Percentiles rank a stretch among this genome's conserved stretches.
Evolutionary conservation across 495 filamentous ascomycete genomes (phyloP).

Genomic region (Aspergillus asperescens): DNA sequence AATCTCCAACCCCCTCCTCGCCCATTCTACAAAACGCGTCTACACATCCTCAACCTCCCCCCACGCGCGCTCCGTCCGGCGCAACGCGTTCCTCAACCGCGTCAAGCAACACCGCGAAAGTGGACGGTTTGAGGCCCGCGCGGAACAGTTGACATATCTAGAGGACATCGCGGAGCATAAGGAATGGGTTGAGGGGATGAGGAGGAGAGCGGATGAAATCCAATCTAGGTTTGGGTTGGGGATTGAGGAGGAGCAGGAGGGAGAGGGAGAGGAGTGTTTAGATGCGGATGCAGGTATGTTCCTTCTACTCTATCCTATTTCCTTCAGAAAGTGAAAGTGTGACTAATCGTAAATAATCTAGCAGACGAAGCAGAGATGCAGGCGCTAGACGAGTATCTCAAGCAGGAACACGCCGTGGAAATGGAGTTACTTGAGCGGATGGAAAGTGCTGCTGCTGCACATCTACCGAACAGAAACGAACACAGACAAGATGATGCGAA

Average conservation of each 20-base stretch:
- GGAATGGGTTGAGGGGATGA: conserved; percentile 46
- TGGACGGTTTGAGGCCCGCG: conserved; percentile 62
- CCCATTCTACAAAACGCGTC: conserved; percentile 1
- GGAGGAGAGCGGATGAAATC: conserved; percentile 26
- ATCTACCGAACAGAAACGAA: not conserved
- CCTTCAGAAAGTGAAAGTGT: not conserved
- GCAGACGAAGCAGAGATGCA: conserved; percentile 32
- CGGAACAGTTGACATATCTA: conserved; percentile 64
- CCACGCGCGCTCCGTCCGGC: conserved; percentile 31
- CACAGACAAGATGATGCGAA: not conserved
- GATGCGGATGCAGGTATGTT: conserved; percentile 20
- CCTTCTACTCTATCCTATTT: not conserved
- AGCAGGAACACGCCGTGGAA: conserved; percentile 31
- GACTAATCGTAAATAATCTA: not conserved
- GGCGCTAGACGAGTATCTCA: conserved; percentile 31
- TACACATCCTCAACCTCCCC: conserved; percentile 13
- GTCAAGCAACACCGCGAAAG: conserved; percentile 66
- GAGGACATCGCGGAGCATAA: conserved; percentile 45
- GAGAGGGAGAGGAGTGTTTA: not conserved
- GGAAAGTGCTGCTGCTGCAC: conserved; percentile 11
- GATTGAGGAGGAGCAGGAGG: conserved; percentile 16
- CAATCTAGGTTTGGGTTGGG: conserved; percentile 9
- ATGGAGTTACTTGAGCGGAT: conserved; percentile 19
- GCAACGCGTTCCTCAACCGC: conserved; percentile 66
- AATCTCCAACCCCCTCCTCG: conserved; percentile 11